A percentile compares a stretch with the other conserved stretches of the same genome.
phyloP scores from a whole-genome alignment of 164 flowering plant species.

The Aristolochia contorta region DNA sequence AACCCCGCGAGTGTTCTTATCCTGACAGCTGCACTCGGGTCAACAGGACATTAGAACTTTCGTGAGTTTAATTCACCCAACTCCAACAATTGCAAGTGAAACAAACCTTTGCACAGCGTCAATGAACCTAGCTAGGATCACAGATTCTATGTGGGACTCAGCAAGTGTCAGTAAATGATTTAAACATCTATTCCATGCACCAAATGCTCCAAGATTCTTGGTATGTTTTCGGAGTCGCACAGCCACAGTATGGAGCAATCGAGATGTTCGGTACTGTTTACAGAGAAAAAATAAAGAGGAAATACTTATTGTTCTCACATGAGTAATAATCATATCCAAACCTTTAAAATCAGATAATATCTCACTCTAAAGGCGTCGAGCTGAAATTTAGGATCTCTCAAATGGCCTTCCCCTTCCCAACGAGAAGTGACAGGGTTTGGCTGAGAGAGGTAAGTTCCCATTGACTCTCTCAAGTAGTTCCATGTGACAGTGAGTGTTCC shows the following conservation, averaged over 20 bases:
- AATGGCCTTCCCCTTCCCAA: conserved; percentile 91
- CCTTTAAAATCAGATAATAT: not conserved
- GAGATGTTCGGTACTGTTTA: conserved; percentile 85
- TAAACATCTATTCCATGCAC: conserved; percentile 98
- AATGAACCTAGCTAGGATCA: conserved; percentile 81
- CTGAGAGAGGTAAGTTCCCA: conserved; percentile 80
- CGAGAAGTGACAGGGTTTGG: conserved; percentile 93
- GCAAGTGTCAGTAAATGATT: conserved; percentile 92
- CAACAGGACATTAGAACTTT: not conserved
- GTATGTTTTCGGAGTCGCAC: conserved; percentile 73
- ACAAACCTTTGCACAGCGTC: conserved; percentile 72
- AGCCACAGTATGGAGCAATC: conserved; percentile 83
- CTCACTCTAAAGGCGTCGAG: conserved; percentile 92
- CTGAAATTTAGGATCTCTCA: conserved; percentile 84
- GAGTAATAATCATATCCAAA: not conserved
- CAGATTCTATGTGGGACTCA: conserved; percentile 91
- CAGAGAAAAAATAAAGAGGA: conserved; percentile 1
- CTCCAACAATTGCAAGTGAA: not conserved
- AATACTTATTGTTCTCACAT: not conserved
- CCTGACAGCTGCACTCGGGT: conserved; percentile 60
- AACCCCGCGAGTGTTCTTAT: conserved; percentile 46
- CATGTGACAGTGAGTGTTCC: conserved; percentile 85
- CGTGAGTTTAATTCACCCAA: not conserved
- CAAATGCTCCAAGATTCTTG: conserved; percentile 77
- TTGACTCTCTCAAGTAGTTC: conserved; percentile 89